phyloP scores from a whole-genome alignment of 108 stramenopile genomes.

The Ochromonas danica region DNA sequence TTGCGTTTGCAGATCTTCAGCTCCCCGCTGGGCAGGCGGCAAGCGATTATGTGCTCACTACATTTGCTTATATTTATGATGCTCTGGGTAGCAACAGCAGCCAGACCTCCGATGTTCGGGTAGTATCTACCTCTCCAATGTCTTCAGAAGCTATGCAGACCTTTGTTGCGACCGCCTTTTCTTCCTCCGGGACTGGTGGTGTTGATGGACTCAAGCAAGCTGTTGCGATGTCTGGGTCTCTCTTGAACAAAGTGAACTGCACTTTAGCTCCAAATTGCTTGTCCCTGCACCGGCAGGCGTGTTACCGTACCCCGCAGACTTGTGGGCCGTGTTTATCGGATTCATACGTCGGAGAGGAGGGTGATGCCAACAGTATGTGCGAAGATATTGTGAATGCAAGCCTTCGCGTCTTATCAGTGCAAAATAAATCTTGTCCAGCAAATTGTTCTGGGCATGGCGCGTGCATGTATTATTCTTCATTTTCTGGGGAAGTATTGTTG shows the following conservation, averaged over 20 bases:
- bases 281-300: slow-evolving; percentile 2
- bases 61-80: background rate
- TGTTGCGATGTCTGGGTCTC: background rate
- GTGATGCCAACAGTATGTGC: slow-evolving; percentile 20
- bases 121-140: background rate
- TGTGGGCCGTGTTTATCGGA: slow-evolving; percentile 19
- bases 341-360: background rate
- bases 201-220: background rate
- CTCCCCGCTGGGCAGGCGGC: background rate
- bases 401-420: background rate
- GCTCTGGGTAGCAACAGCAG: background rate
- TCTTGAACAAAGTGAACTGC: slow-evolving; percentile 6
- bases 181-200: background rate
- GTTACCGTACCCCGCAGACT: background rate
- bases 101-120: background rate
- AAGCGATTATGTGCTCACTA: background rate
- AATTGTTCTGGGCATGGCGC: slow-evolving; percentile 11
- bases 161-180: background rate
- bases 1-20: background rate
- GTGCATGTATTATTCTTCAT: background rate
- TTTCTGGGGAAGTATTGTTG: background rate
- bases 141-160: background rate
- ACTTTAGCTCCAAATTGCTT: background rate
- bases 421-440: slow-evolving; percentile 3
- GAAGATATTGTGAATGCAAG: background rate